Percentiles rank a stretch among this genome's conserved stretches.
Conservation (phyloP, 345 rosid species). For the Sonneratia caseolaris region DNA sequence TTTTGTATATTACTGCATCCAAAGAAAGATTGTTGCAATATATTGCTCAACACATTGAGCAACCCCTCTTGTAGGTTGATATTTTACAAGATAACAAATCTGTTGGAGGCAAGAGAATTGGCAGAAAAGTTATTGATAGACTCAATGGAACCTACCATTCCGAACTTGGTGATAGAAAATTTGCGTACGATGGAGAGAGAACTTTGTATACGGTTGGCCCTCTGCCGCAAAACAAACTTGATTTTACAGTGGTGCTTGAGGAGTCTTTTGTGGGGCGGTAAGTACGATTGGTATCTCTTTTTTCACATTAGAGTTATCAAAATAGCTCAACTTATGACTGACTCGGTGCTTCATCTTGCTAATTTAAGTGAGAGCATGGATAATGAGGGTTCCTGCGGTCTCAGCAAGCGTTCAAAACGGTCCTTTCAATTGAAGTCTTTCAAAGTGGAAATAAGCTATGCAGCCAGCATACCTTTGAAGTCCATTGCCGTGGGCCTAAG, state of each 20-base stretch:
- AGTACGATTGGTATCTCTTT: background rate
- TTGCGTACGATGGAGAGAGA: constrained; percentile 84
- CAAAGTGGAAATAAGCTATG: constrained; percentile 43
- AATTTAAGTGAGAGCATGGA: constrained; percentile 22
- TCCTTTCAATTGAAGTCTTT: constrained; percentile 47
- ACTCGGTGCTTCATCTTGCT: background rate
- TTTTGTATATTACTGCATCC: background rate
- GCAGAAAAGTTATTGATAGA: constrained; percentile 59
- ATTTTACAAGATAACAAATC: constrained; percentile 41
- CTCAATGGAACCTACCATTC: constrained; percentile 58
- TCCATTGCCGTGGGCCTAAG: constrained; percentile 35
- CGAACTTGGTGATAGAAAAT: constrained; percentile 45
- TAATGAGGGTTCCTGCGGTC: constrained; percentile 22
- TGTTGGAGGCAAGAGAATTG: constrained; percentile 55
- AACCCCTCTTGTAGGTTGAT: constrained; percentile 43
- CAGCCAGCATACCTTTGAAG: constrained; percentile 52
- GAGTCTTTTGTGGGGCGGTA: constrained; percentile 51
- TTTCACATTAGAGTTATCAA: background rate
- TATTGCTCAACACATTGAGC: constrained; percentile 1
- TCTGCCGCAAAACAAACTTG: constrained; percentile 50
- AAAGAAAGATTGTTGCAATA: background rate
- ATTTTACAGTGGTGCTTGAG: constrained; percentile 59
- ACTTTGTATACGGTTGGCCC: constrained; percentile 67
- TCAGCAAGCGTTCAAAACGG: constrained; percentile 46
- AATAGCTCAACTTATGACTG: background rate